phyloP scores from a whole-genome alignment of 2,329 filamentous ascomycete genomes.

The Fusarium musae region DNA sequence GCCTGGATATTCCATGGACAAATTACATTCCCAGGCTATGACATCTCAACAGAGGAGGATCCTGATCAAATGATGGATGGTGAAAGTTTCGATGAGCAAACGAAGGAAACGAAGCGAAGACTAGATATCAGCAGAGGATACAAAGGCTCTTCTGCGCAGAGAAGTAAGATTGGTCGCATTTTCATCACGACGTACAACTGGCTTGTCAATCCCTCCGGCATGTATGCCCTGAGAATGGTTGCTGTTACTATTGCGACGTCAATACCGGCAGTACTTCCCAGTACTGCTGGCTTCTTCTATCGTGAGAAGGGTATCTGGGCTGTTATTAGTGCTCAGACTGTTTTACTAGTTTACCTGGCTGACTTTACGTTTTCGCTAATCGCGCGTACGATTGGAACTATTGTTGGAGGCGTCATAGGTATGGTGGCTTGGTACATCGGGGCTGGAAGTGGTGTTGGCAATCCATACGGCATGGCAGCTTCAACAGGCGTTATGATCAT shows the following conservation, averaged over 20 bases:
- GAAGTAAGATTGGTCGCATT: slow-evolving; percentile 36
- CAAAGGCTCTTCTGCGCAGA: slow-evolving; percentile 14
- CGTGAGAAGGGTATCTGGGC: slow-evolving; percentile 64
- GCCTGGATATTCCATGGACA: slow-evolving; percentile 51
- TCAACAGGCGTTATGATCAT: slow-evolving; percentile 53
- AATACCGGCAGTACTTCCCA: slow-evolving; percentile 56
- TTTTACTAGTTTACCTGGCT: slow-evolving; percentile 60
- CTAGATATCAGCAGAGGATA: slow-evolving; percentile 50
- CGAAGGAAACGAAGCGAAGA: slow-evolving; percentile 50
- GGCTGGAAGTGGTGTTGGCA: slow-evolving; percentile 58
- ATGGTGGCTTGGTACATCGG: slow-evolving; percentile 63
- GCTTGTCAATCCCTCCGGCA: slow-evolving; percentile 55
- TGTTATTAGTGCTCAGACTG: slow-evolving; percentile 62
- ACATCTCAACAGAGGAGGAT: slow-evolving; percentile 28
- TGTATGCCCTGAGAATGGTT: slow-evolving; percentile 61
- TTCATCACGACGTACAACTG: slow-evolving; percentile 52
- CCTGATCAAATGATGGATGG: slow-evolving; percentile 39
- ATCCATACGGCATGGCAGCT: slow-evolving; percentile 61
- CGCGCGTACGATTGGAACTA: slow-evolving; percentile 54
- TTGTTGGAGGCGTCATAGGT: slow-evolving; percentile 59
- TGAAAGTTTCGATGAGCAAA: slow-evolving; percentile 45
- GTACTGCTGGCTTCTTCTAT: slow-evolving; percentile 61
- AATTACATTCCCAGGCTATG: slow-evolving; percentile 30
- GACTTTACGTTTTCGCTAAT: slow-evolving; percentile 61
- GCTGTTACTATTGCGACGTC: slow-evolving; percentile 56